Evolutionary conservation across 768 basidiomycete species (phyloP).

Genomic region (Tulasnella sp.): DNA sequence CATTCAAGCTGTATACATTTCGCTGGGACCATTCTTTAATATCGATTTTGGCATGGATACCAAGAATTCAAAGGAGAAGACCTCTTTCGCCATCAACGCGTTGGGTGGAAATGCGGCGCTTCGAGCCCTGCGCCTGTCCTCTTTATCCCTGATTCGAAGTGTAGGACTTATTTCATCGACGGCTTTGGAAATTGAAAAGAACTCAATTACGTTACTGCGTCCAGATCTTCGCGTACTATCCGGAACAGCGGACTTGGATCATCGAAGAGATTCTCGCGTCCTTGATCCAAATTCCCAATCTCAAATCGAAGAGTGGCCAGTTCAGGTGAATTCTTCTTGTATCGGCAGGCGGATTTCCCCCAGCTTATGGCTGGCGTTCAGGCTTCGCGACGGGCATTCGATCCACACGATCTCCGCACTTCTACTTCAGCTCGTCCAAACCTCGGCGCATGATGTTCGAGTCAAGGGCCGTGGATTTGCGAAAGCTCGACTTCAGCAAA

Average conservation of each 20-base stretch:
- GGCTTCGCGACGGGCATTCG: slow-evolving; percentile 78
- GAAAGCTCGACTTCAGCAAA: slow-evolving; percentile 44
- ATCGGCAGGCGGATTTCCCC: background rate
- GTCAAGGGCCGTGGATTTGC: slow-evolving; percentile 51
- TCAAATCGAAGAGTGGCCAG: slow-evolving; percentile 81
- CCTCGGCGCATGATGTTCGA: slow-evolving; percentile 80
- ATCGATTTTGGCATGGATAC: slow-evolving; percentile 50
- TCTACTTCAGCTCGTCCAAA: slow-evolving; percentile 91
- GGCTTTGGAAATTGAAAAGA: background rate
- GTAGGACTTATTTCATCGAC: slow-evolving; percentile 36
- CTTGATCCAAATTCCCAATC: slow-evolving; percentile 78
- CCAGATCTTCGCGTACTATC: slow-evolving; percentile 84
- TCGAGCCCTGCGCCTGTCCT: slow-evolving; percentile 70
- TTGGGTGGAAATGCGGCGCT: slow-evolving; percentile 59
- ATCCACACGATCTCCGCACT: slow-evolving; percentile 92
- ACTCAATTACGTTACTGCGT: background rate
- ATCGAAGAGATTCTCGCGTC: slow-evolving; percentile 94
- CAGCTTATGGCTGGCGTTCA: slow-evolving; percentile 23
- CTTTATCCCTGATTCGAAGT: slow-evolving; percentile 70
- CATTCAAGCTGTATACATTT: slow-evolving; percentile 84
- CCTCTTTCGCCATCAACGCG: slow-evolving; percentile 41
- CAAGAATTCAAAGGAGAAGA: slow-evolving; percentile 38
- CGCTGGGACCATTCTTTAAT: slow-evolving; percentile 90
- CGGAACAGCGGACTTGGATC: slow-evolving; percentile 89
- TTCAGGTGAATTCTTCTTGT: slow-evolving; percentile 49